These are phyloP conservation scores for Monilinia fructigena DNA, from an alignment of 2,329 filamentous ascomycete species.

Conservation along the genomic window DNA sequence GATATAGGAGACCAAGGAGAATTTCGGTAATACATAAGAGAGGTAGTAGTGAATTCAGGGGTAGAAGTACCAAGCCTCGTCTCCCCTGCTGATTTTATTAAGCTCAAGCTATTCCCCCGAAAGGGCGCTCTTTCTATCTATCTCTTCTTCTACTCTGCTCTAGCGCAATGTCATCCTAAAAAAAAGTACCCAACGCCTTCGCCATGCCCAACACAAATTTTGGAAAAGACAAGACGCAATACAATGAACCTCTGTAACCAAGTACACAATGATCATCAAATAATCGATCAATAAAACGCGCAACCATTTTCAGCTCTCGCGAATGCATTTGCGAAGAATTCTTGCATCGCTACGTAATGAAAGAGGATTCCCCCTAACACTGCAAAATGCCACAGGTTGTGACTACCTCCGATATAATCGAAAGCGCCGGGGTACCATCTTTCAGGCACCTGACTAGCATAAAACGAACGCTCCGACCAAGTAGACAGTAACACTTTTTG, in stretches of 20 bases:
- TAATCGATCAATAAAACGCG: slow-evolving; percentile 30
- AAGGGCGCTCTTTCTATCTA: not conserved
- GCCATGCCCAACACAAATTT: slow-evolving; percentile 1
- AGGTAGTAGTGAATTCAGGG: no score
- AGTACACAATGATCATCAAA: not conserved
- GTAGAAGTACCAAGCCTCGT: no score
- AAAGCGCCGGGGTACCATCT: slow-evolving; percentile 90
- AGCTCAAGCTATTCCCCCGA: not conserved
- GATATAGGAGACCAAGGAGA: no score
- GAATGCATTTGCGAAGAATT: slow-evolving; percentile 83
- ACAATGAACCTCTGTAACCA: not conserved
- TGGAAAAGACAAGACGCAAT: not conserved
- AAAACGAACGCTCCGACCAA: slow-evolving; percentile 76
- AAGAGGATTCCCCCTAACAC: slow-evolving; percentile 96
- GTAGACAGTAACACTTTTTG: slow-evolving; percentile 85
- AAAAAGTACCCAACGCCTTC: slow-evolving; percentile 3
- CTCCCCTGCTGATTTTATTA: no score
- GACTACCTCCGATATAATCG: slow-evolving; percentile 91
- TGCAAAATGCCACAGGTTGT: slow-evolving; percentile 96
- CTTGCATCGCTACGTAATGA: slow-evolving; percentile 94
- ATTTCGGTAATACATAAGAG: no score
- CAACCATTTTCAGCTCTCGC: slow-evolving; percentile 52
- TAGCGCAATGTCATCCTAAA: not conserved
- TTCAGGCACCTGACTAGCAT: slow-evolving; percentile 90
- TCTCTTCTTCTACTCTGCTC: not conserved